Conservation (phyloP, 768 basidiomycete species). For the Tylopilus cervinicoccineus region DNA sequence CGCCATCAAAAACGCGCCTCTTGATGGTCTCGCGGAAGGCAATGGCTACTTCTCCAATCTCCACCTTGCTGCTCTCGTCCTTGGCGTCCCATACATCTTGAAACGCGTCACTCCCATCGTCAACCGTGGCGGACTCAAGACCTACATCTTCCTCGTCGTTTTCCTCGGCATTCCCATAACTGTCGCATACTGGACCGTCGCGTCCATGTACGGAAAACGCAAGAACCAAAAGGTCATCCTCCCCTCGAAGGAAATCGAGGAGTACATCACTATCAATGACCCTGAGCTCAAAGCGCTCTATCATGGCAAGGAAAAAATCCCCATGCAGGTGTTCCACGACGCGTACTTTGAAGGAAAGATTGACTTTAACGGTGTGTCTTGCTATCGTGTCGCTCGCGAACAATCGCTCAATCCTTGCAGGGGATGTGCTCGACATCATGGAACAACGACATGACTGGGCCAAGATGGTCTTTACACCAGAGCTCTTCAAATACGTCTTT, state of each 20-base stretch:
- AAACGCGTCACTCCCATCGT: slow-evolving; percentile 81
- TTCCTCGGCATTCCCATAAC: slow-evolving; percentile 74
- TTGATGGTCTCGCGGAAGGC: slow-evolving; percentile 79
- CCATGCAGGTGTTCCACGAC: slow-evolving; percentile 97
- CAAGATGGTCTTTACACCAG: slow-evolving; percentile 83
- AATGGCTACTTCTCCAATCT: slow-evolving; percentile 79
- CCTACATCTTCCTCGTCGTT: slow-evolving; percentile 76
- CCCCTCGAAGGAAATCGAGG: slow-evolving; percentile 81
- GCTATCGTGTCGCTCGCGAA: neutral
- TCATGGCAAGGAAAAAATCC: slow-evolving; percentile 85
- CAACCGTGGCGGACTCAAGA: slow-evolving; percentile 79
- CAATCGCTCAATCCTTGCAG: slow-evolving; percentile 35
- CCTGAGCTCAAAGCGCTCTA: slow-evolving; percentile 74
- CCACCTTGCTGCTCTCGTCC: slow-evolving; percentile 72
- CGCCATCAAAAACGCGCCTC: slow-evolving; percentile 82
- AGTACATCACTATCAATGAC: slow-evolving; percentile 91
- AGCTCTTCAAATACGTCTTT: slow-evolving; percentile 93
- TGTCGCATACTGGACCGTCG: slow-evolving; percentile 85
- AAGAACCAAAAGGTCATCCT: slow-evolving; percentile 82
- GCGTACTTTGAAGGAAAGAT: slow-evolving; percentile 95
- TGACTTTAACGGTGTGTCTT: slow-evolving; percentile 81
- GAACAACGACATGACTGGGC: slow-evolving; percentile 97
- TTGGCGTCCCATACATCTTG: slow-evolving; percentile 80
- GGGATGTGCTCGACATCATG: slow-evolving; percentile 89
- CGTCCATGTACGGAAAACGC: slow-evolving; percentile 76